Conservation (phyloP, 2,329 filamentous ascomycete genomes). For the Trichoderma breve region DNA sequence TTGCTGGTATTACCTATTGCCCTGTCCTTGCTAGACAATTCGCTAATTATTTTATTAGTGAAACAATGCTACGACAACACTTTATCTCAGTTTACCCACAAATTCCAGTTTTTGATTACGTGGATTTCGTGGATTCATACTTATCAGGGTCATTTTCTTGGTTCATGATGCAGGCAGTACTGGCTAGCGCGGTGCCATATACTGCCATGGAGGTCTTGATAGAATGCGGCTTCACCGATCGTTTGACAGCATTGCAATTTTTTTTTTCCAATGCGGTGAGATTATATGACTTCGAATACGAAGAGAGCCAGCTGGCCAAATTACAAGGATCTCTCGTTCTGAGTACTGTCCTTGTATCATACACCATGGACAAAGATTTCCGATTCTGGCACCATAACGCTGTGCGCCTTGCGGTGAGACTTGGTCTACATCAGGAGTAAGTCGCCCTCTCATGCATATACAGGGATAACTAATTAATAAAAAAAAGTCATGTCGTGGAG, state of each 20-base stretch:
- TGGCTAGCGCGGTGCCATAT: not conserved
- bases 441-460: not conserved
- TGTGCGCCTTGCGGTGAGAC: not conserved
- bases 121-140: not conserved
- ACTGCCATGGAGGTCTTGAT: not conserved
- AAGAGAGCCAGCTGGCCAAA: not conserved
- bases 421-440: slow-evolving; percentile 1
- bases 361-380: not conserved
- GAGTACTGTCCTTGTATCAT: not conserved
- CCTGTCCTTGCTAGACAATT: not conserved
- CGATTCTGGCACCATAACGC: not conserved
- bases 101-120: not conserved
- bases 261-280: not conserved
- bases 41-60: not conserved
- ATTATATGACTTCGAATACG: not conserved
- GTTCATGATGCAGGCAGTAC: not conserved
- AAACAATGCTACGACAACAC: not conserved
- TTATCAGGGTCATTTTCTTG: not conserved
- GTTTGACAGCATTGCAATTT: not conserved
- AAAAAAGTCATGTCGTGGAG: not conserved
- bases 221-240: not conserved
- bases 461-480: not conserved
- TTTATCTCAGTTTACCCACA: not conserved
- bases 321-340: not conserved
- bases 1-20: not conserved